Evolutionary conservation across 2,329 filamentous ascomycete species (phyloP).

Genomic region (Mariannaea elegans): DNA sequence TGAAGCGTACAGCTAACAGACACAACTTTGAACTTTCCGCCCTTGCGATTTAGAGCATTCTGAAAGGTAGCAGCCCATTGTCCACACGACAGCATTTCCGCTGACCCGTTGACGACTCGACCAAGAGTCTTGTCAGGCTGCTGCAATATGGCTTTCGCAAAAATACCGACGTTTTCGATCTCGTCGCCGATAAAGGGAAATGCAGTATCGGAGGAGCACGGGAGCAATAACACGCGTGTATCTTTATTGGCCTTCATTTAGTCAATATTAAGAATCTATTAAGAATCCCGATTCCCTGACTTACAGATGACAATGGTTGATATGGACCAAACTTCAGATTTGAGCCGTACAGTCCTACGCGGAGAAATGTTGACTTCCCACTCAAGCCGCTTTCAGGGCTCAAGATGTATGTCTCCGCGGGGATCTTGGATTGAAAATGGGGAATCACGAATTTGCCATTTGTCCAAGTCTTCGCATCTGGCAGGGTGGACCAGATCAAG

Average conservation of each 20-base stretch:
- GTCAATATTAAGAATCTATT: not conserved
- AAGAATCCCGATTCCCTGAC: not conserved
- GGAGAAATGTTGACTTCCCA: not conserved
- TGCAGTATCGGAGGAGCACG: not conserved
- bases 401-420: not conserved
- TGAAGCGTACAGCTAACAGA: not conserved
- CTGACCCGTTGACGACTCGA: not conserved
- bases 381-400: not conserved
- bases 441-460: not conserved
- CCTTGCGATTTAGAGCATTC: not conserved
- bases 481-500: slow-evolving; percentile 11
- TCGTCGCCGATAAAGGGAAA: not conserved
- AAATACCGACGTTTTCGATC: not conserved
- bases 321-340: not conserved
- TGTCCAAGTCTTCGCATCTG: not conserved
- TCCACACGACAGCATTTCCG: not conserved
- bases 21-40: not conserved
- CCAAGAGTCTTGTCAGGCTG: slow-evolving; percentile 3
- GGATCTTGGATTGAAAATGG: slow-evolving; percentile 4
- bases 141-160: not conserved
- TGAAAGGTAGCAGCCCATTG: not conserved
- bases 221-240: not conserved
- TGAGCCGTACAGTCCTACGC: not conserved
- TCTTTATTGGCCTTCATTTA: no score
- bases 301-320: not conserved